Percentiles rank a stretch among this genome's conserved stretches.
Conservation (phyloP, 2,329 filamentous ascomycete species). For the Aspergillus sp. region DNA sequence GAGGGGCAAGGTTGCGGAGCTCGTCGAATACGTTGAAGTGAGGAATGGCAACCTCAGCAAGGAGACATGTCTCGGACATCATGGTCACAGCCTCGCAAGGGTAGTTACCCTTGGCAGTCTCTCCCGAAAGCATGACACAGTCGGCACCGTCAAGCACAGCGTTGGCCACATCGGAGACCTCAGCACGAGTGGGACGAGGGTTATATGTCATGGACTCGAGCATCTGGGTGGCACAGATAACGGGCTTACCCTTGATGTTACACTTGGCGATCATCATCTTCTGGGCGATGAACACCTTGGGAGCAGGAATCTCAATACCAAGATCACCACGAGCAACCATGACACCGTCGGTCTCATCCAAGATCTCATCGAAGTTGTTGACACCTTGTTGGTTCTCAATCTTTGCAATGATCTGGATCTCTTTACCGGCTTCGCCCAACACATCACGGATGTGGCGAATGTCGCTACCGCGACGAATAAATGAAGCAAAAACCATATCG, state of each 20-base stretch:
- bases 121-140: slow-evolving; percentile 99
- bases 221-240: slow-evolving; percentile 99
- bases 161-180: slow-evolving; percentile 98
- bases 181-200: slow-evolving; percentile 93
- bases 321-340: slow-evolving; percentile 99
- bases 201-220: slow-evolving; percentile 99
- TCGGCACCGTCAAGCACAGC: slow-evolving; percentile 96
- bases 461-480: slow-evolving; percentile 92
- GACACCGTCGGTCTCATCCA: slow-evolving; percentile 94
- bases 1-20: slow-evolving; percentile 76
- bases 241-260: slow-evolving; percentile 98
- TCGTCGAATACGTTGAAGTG: slow-evolving; percentile 98
- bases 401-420: slow-evolving; percentile 99
- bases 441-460: slow-evolving; percentile 90
- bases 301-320: slow-evolving; percentile 97
- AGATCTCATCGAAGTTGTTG: slow-evolving; percentile 99
- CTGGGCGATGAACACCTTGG: slow-evolving; percentile 98
- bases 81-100: slow-evolving; percentile 87
- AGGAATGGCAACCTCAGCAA: slow-evolving; percentile 95
- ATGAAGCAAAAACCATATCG: slow-evolving; percentile 98
- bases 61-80: slow-evolving; percentile 97
- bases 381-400: slow-evolving; percentile 99
- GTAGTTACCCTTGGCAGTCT: slow-evolving; percentile 98
- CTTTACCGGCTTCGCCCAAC: slow-evolving; percentile 85
- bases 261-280: slow-evolving; percentile 99